Base-by-base conservation (phyloP, 441 rosid genomes). In the Aquilaria agallochum region DNA sequence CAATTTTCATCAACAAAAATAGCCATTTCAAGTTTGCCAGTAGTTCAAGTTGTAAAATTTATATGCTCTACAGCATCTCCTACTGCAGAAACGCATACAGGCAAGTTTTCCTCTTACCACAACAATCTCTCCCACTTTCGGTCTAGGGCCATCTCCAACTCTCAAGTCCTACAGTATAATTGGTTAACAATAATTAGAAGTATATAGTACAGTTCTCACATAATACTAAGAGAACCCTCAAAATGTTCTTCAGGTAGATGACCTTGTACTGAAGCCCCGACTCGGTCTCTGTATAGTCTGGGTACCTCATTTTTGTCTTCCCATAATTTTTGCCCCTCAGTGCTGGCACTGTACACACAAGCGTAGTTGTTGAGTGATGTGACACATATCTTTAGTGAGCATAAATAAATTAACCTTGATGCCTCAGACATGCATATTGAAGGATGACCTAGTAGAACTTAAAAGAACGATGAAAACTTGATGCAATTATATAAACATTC, bases 261-360 rank as follows among this genome's bases (percentile, higher is more conserved):
- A 90, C 96, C 97, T 94, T 90, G 76, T 84, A 90, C 77, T 94
- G 98, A 79, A 94, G 97, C 72, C 96, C 98, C 60, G 96, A 84
- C 58, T 71, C 83, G 1, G 98, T 88, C 73, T 84, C 86, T 8
- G 70, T 82, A 72, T 89, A 94, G 74, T 90, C 97, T 0, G 98
- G 95, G 75, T 76, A 94, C 66, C 78, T 74, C 96, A 90, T 90
- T 73, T 84, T 94, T 11, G 96, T 58, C 83, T 94, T 94, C 57
- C 98, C 98, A 60, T 94, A 94, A 78, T 90, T 95, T 62, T 94
- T 94, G 10, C 96, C 97, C 70, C 97, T 78, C 42, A 94, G 71
- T 56, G 96, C 98, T 31, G 98, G 98, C 96, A 94, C 97, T 94
- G 84, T 61, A 67, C 49, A 50, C 51, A 12, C 61, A 72, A 20